phyloP scores from a whole-genome alignment of 495 filamentous ascomycete species.

The Penicillium arizonense region DNA sequence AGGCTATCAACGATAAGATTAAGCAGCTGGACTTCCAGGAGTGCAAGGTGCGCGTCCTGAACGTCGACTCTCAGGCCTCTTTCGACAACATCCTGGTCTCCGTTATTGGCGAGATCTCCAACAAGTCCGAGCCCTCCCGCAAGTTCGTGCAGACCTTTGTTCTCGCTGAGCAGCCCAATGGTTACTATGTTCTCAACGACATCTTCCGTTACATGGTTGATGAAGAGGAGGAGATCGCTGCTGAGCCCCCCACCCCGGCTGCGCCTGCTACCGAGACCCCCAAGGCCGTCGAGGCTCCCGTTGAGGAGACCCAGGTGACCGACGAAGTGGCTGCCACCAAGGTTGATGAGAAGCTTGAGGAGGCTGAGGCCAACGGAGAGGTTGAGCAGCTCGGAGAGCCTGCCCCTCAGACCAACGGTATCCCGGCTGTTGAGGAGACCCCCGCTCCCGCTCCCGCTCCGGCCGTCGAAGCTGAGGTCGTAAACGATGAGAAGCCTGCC shows the following conservation, averaged over 20 bases:
- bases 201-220: conserved; percentile 91
- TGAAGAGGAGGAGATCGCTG: conserved; percentile 65
- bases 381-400: conserved; percentile 27
- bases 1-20: conserved; percentile 94
- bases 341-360: conserved; percentile 59
- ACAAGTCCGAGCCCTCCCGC: conserved; percentile 82
- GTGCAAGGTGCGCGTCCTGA: conserved; percentile 96
- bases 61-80: conserved; percentile 94
- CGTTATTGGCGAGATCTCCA: conserved; percentile 96
- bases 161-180: conserved; percentile 90
- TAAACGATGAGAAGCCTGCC: conserved; percentile 51
- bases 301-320: conserved; percentile 33
- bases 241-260: conserved; percentile 54
- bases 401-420: conserved; percentile 44
- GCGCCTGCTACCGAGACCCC: conserved; percentile 40
- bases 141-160: conserved; percentile 99
- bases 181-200: conserved; percentile 97
- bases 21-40: conserved; percentile 91
- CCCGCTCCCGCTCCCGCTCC: conserved; percentile 35
- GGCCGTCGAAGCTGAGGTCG: conserved; percentile 46
- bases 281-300: conserved; percentile 22
- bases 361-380: conserved; percentile 34
- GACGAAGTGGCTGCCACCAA: conserved; percentile 43
- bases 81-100: conserved; percentile 91
- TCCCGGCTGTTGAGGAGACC: conserved; percentile 29